Evolutionary conservation across 2,329 filamentous ascomycete species (phyloP).

Genomic region (Calonectria henricotiae): DNA sequence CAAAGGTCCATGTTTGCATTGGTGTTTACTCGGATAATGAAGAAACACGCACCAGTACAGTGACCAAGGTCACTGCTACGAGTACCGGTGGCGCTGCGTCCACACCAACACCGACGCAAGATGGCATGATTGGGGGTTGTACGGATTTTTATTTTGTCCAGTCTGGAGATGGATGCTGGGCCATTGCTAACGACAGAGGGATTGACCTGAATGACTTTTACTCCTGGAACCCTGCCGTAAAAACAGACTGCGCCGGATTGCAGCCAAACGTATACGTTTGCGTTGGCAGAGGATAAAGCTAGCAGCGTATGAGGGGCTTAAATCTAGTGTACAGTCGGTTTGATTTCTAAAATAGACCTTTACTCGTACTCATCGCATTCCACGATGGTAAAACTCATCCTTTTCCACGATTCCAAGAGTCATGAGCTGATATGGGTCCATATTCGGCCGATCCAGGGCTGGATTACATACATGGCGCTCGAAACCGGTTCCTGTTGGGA

Average conservation of each 20-base stretch:
- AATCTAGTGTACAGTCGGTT: neutral
- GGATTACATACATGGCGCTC: neutral
- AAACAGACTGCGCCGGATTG: neutral
- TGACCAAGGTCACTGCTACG: neutral
- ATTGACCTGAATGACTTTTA: constrained; percentile 29
- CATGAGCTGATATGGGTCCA: neutral
- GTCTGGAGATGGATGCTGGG: constrained; percentile 12
- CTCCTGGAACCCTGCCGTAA: constrained; percentile 26
- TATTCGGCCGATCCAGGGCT: neutral
- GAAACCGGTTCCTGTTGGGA: neutral
- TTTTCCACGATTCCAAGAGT: neutral
- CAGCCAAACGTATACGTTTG: constrained; percentile 13
- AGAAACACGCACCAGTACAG: neutral
- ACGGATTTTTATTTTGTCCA: constrained; percentile 21
- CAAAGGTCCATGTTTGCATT: constrained; percentile 22
- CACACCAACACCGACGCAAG: neutral
- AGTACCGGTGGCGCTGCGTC: neutral
- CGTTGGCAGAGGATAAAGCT: neutral
- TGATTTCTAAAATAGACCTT: neutral
- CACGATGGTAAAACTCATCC: neutral
- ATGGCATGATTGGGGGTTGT: constrained; percentile 16
- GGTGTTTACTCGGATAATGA: neutral
- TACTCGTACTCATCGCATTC: neutral
- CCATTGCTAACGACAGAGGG: constrained; percentile 9
- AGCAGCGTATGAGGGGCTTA: neutral